Percentiles rank a stretch among this genome's conserved stretches.
These are phyloP conservation scores for Eutrema yunnanense DNA, from an alignment of 345 rosid species.

Conservation along the genomic window DNA sequence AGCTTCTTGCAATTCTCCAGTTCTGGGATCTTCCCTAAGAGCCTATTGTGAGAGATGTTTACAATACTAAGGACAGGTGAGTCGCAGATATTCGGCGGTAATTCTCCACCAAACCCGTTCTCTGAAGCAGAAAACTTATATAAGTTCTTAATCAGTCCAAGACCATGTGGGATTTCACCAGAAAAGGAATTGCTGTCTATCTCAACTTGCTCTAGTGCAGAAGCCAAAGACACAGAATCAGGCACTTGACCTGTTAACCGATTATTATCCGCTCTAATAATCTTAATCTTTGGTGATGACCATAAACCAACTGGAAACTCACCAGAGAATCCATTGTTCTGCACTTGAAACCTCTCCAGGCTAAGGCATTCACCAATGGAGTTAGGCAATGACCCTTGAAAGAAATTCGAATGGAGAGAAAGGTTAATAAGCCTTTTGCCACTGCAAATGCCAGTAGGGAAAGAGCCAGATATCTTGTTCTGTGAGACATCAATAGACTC, in stretches of 20 bases:
- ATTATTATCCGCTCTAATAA: constrained; percentile 77
- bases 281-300: constrained; percentile 67
- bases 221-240: constrained; percentile 58
- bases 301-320: constrained; percentile 65
- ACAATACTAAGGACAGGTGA: constrained; percentile 89
- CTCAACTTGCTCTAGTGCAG: constrained; percentile 82
- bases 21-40: constrained; percentile 77
- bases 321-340: constrained; percentile 73
- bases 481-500: constrained; percentile 77
- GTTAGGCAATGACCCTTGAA: constrained; percentile 54
- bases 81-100: constrained; percentile 78
- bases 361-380: constrained; percentile 57
- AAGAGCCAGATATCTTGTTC: constrained; percentile 66
- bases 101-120: constrained; percentile 55
- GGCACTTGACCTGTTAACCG: constrained; percentile 61
- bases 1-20: constrained; percentile 72
- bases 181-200: constrained; percentile 75
- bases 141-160: constrained; percentile 70
- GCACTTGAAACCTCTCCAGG: constrained; percentile 85
- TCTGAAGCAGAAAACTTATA: constrained; percentile 84
- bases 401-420: constrained; percentile 65
- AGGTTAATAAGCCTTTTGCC: constrained; percentile 54
- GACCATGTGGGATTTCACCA: constrained; percentile 63
- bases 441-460: constrained; percentile 63
- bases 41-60: constrained; percentile 66